Evolutionary conservation across 805 yeast genomes (phyloP).

Genomic region (Yarrowia yakushimensis): DNA sequence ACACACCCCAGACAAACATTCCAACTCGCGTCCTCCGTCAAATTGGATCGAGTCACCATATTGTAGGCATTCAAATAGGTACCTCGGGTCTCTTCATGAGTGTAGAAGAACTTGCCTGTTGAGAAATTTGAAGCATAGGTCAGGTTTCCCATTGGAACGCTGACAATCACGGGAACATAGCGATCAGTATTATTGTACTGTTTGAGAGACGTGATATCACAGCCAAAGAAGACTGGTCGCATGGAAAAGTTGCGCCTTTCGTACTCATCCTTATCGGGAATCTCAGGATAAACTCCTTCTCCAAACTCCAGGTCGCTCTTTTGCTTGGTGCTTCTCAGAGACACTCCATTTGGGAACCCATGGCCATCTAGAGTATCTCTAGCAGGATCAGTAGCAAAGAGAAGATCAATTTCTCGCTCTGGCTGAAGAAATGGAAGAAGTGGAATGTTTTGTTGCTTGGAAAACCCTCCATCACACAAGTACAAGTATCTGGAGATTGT

Average conservation of each 20-base stretch:
- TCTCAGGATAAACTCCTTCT: constrained; percentile 69
- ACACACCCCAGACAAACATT: neutral
- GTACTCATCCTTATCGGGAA: constrained; percentile 66
- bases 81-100: neutral
- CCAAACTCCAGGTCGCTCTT: constrained; percentile 51
- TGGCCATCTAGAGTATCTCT: neutral
- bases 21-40: neutral
- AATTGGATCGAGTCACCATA: neutral
- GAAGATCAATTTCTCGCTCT: constrained; percentile 28
- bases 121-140: constrained; percentile 54
- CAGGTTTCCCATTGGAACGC: constrained; percentile 38
- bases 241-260: constrained; percentile 56
- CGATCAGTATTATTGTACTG: neutral
- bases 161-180: neutral
- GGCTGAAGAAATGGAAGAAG: constrained; percentile 58
- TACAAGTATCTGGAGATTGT: neutral
- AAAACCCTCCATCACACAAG: constrained; percentile 66
- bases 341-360: neutral
- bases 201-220: constrained; percentile 47
- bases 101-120: constrained; percentile 1
- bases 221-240: constrained; percentile 78
- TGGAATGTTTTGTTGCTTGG: constrained; percentile 62
- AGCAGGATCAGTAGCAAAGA: neutral
- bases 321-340: neutral
- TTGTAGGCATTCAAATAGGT: neutral